A percentile compares a stretch with the other conserved stretches of the same genome.
Conservation (phyloP, 805 yeast species). For the Starmera quercuum region DNA sequence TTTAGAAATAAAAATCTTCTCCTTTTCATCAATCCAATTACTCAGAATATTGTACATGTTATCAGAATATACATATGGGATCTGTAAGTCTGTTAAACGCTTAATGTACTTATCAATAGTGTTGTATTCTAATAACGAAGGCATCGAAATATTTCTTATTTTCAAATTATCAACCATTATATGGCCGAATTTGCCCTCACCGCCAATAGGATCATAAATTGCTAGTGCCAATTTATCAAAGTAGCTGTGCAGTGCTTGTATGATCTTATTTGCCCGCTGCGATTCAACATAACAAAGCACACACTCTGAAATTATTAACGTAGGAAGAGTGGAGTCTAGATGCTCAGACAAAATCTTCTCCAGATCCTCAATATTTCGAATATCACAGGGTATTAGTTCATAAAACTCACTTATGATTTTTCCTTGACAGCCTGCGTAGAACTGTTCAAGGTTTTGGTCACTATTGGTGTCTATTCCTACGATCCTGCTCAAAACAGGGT, state of each 20-base stretch:
- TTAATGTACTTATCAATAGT: slow-evolving; percentile 21
- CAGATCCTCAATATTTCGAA: slow-evolving; percentile 22
- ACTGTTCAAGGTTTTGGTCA: slow-evolving; percentile 2
- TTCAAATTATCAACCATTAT: slow-evolving; percentile 46
- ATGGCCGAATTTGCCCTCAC: slow-evolving; percentile 41
- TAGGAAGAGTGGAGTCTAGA: slow-evolving; percentile 26
- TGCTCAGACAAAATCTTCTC: slow-evolving; percentile 13
- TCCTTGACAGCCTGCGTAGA: slow-evolving; percentile 17
- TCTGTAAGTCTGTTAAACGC: slow-evolving; percentile 10
- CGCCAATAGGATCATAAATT: slow-evolving; percentile 56
- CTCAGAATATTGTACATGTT: slow-evolving; percentile 27
- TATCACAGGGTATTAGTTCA: slow-evolving; percentile 25
- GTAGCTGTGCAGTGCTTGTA: slow-evolving; percentile 22
- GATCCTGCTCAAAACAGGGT: slow-evolving; percentile 4
- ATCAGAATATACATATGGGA: slow-evolving; percentile 7
- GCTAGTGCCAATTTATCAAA: slow-evolving; percentile 21
- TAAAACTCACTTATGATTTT: slow-evolving; percentile 17
- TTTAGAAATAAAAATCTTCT: slow-evolving; percentile 32
- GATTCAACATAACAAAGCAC: slow-evolving; percentile 46
- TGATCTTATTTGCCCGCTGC: slow-evolving; percentile 29
- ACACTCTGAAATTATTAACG: slow-evolving; percentile 50
- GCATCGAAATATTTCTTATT: slow-evolving; percentile 36
- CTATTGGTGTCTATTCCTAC: slow-evolving; percentile 6
- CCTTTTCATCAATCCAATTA: slow-evolving; percentile 26
- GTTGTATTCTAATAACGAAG: slow-evolving; percentile 30